phyloP scores from a whole-genome alignment of 371 early-diverging fungal species.

The Saksenaea vasiformis region DNA sequence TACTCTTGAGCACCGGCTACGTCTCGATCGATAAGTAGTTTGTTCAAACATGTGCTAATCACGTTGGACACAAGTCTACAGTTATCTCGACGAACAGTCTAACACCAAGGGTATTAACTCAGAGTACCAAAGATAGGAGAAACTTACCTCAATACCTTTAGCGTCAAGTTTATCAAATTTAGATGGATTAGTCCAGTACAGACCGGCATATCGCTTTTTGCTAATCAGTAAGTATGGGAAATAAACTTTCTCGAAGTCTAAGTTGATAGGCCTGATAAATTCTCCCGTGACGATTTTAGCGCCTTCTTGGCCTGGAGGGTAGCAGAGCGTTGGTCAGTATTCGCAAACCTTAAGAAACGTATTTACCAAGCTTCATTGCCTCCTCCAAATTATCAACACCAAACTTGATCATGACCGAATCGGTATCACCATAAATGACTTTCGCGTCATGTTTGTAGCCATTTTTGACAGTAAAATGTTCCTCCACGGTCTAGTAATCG shows the following conservation, averaged over 20 bases:
- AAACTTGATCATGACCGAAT: slow-evolving; percentile 99
- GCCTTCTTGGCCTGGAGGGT: slow-evolving; percentile 68
- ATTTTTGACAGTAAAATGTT: slow-evolving; percentile 78
- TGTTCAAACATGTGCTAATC: slow-evolving; percentile 93
- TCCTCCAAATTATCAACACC: slow-evolving; percentile 79
- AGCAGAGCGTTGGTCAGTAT: background rate
- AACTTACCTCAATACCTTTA: slow-evolving; percentile 96
- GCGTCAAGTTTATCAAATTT: slow-evolving; percentile 97
- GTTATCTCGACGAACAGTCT: slow-evolving; percentile 99
- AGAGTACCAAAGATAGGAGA: slow-evolving; percentile 7
- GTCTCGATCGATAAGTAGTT: slow-evolving; percentile 93
- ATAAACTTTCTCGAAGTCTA: slow-evolving; percentile 99
- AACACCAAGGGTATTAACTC: background rate
- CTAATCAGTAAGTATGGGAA: slow-evolving; percentile 98
- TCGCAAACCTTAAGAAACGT: background rate
- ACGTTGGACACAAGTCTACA: slow-evolving; percentile 95
- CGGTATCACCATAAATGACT: slow-evolving; percentile 99
- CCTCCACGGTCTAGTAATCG: slow-evolving; percentile 77
- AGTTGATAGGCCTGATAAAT: slow-evolving; percentile 95
- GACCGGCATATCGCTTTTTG: slow-evolving; percentile 99
- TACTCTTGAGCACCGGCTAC: slow-evolving; percentile 88
- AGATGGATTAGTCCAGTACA: slow-evolving; percentile 96
- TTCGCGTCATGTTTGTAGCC: slow-evolving; percentile 89
- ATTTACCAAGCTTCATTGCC: slow-evolving; percentile 85
- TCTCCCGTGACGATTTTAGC: slow-evolving; percentile 85